Conservation (phyloP, 805 yeast genomes). For the Wickerhamomyces mucosus region DNA sequence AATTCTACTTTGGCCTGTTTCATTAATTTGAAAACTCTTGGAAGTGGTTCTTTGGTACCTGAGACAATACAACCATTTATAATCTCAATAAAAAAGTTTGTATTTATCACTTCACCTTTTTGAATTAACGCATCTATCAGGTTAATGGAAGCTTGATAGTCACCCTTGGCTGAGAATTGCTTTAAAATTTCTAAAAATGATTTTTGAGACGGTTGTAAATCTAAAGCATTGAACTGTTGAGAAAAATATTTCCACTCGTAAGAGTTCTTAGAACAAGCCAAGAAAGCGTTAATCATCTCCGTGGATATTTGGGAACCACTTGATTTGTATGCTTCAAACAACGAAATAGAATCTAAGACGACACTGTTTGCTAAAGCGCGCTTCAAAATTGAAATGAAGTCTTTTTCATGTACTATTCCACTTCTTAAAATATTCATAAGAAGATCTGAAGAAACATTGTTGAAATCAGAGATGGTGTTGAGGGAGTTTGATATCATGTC, state of each 20-base stretch:
- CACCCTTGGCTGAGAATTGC: neutral
- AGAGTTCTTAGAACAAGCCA: neutral
- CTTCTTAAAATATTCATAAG: neutral
- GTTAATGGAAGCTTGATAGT: neutral
- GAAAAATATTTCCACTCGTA: neutral
- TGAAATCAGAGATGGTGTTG: neutral
- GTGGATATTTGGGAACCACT: neutral
- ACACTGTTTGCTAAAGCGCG: neutral
- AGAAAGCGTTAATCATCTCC: neutral
- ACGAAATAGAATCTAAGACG: neutral
- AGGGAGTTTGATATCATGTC: neutral
- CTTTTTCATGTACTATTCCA: too few relatives aligned
- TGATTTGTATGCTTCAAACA: neutral
- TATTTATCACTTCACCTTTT: constrained; percentile 12
- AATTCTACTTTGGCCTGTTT: constrained; percentile 7
- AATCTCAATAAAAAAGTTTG: constrained; percentile 5
- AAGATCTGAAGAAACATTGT: neutral
- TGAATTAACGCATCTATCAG: constrained; percentile 13
- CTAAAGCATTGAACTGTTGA: neutral
- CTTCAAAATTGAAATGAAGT: too few relatives aligned
- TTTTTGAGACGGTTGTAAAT: neutral
- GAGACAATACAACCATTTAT: constrained; percentile 8
- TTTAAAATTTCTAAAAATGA: neutral
- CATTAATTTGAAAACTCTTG: constrained; percentile 10
- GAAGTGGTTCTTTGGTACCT: constrained; percentile 3